Evolutionary conservation across 805 yeast species (phyloP), one percentile per base, ranked within the genome.

Genomic region (Lipomyces lipofer): DNA sequence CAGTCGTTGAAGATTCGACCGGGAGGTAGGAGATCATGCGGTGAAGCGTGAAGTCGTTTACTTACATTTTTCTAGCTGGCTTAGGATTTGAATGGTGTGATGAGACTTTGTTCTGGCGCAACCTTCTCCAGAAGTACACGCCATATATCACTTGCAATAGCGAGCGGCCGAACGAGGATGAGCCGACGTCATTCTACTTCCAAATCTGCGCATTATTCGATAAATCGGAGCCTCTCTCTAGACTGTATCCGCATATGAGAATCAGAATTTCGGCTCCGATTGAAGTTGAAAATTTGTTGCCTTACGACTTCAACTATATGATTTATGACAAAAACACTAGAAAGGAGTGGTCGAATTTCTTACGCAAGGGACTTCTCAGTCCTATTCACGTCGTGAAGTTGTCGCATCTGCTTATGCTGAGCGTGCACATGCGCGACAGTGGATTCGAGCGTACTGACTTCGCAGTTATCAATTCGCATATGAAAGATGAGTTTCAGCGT

Each of bases 211-310:
- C 92, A 0, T 69, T 73, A 43, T 85, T 71, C 68, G 82, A 86
- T 59, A 67, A 72, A 15, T 75, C 78, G n/a, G 95, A 88, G 59
- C 90, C 89, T 0, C 71, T 90, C 24, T 78, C 87, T 0, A 75
- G 77, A 54, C 78, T 87, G 1, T 95, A 88, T 65, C 99, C 99
- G 0, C 94, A 88, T 64, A 78, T 92, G 87, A 78, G 75, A 7
- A 71, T 94, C 22, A 78, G 83, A 3, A 71, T 94, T 5, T 82
- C 94, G 0, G 88, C 98, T 0, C 98, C 99, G 0, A 71, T 94
- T 43, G 88, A 87, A 62, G 75, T 94, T 54, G 90, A 87, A 62
- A 94, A 94, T 65, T 73, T 89, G 48, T 69, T 95, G 47, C 98
- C 99, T 0, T 86, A 79, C 66, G 96, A 88, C 63, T 70, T 92